These are phyloP conservation scores for Pelargonium myrrhifolium DNA, from an alignment of 441 rosid species.

Conservation along the genomic window DNA sequence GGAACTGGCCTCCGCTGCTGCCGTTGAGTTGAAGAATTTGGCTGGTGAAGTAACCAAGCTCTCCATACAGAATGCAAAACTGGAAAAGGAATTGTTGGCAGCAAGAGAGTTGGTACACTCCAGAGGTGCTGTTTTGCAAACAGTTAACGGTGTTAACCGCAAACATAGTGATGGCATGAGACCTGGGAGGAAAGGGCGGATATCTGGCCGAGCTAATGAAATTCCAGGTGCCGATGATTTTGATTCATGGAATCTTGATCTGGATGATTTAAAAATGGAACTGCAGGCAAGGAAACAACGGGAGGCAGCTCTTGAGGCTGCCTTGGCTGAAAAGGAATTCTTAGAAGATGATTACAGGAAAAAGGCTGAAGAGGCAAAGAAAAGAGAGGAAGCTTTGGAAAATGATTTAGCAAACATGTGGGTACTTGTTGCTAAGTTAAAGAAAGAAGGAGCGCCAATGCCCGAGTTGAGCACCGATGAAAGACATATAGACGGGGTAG, in stretches of 20 bases:
- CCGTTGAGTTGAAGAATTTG: conserved; percentile 95
- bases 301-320: conserved; percentile 83
- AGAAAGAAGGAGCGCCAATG: conserved; percentile 62
- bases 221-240: conserved; percentile 52
- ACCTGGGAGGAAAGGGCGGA: conserved; percentile 70
- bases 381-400: conserved; percentile 82
- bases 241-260: conserved; percentile 69
- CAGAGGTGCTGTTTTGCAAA: conserved; percentile 35
- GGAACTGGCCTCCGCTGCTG: conserved; percentile 98
- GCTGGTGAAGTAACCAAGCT: conserved; percentile 92
- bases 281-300: conserved; percentile 84
- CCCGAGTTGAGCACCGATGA: conserved; percentile 39
- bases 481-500: conserved; percentile 28
- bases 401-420: conserved; percentile 98
- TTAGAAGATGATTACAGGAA: conserved; percentile 70
- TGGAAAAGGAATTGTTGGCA: conserved; percentile 70
- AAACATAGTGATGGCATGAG: conserved; percentile 49
- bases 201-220: conserved; percentile 55
- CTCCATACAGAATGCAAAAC: conserved; percentile 72
- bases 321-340: conserved; percentile 74
- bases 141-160: conserved; percentile 47
- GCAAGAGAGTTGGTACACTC: conserved; percentile 61
- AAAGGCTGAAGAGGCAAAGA: conserved; percentile 77
- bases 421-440: conserved; percentile 96
- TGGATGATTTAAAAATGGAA: conserved; percentile 72